These are phyloP conservation scores for Eleusine coracana DNA, from an alignment of 176 grass and related monocot genomes.

Conservation along the genomic window DNA sequence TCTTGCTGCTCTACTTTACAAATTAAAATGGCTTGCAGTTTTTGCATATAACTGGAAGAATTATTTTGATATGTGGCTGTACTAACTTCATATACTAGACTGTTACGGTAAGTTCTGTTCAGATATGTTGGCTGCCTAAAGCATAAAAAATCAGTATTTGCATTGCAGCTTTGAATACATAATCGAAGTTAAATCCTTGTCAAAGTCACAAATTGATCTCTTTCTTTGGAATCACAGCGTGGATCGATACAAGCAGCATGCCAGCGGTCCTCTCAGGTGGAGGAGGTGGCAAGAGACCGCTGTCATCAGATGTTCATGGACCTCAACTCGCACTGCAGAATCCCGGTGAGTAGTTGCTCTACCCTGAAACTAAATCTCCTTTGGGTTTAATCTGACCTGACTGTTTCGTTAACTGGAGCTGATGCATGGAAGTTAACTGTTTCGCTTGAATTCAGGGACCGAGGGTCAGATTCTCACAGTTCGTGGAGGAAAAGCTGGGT, in stretches of 20 bases:
- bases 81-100: not conserved
- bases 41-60: not conserved
- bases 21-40: not conserved
- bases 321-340: constrained; percentile 65
- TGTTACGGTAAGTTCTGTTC: not conserved
- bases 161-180: not conserved
- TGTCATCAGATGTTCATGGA: constrained; percentile 69
- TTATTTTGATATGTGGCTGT: not conserved
- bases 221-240: constrained; percentile 28
- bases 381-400: not conserved
- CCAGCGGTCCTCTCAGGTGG: constrained; percentile 46
- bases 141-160: not conserved
- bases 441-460: constrained; percentile 52
- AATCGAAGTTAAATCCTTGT: not conserved
- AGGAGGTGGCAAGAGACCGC: constrained; percentile 58
- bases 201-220: not conserved
- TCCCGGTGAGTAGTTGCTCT: constrained; percentile 49
- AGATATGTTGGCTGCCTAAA: not conserved
- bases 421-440: not conserved
- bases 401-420: not conserved
- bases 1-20: not conserved
- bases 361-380: constrained; percentile 6
- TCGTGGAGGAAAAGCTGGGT: constrained; percentile 50
- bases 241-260: constrained; percentile 51
- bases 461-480: constrained; percentile 59